These are phyloP conservation scores for Cicer arietinum DNA, from an alignment of 306 rosid genomes.

Conservation along the genomic window DNA sequence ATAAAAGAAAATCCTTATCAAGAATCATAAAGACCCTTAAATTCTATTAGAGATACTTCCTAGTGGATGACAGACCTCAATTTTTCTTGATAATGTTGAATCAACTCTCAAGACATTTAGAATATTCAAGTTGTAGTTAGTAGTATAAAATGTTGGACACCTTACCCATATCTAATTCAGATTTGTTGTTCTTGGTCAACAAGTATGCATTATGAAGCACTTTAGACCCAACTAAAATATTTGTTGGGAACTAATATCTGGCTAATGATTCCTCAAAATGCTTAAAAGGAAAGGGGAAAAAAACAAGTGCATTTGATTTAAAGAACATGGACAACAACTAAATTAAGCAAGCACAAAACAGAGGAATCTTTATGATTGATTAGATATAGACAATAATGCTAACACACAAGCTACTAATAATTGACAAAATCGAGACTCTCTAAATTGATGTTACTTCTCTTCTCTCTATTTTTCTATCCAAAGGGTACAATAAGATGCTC, in stretches of 20 bases:
- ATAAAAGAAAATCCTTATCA: too few species aligned
- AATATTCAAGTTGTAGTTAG: constrained; percentile 5
- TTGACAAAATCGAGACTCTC: constrained; percentile 16
- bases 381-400: constrained; percentile 15
- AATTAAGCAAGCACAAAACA: constrained; percentile 26
- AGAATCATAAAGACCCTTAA: too few species aligned
- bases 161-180: constrained; percentile 28
- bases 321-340: constrained; percentile 40
- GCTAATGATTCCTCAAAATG: constrained; percentile 30
- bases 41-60: too few species aligned
- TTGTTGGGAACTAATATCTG: constrained; percentile 13
- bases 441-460: background rate
- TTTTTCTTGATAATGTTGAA: constrained; percentile 34
- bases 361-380: constrained; percentile 39
- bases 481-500: constrained; percentile 5
- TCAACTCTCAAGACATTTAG: background rate
- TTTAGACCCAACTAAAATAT: constrained; percentile 16
- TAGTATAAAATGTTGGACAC: background rate
- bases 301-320: constrained; percentile 15
- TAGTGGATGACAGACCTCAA: too few species aligned
- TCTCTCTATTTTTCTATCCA: constrained; percentile 31
- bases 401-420: background rate
- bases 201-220: constrained; percentile 8
- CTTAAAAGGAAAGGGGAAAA: background rate
- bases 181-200: constrained; percentile 11